Conservation (phyloP, 1,139 yeast species). For the Debaryomycetaceae sp. region DNA sequence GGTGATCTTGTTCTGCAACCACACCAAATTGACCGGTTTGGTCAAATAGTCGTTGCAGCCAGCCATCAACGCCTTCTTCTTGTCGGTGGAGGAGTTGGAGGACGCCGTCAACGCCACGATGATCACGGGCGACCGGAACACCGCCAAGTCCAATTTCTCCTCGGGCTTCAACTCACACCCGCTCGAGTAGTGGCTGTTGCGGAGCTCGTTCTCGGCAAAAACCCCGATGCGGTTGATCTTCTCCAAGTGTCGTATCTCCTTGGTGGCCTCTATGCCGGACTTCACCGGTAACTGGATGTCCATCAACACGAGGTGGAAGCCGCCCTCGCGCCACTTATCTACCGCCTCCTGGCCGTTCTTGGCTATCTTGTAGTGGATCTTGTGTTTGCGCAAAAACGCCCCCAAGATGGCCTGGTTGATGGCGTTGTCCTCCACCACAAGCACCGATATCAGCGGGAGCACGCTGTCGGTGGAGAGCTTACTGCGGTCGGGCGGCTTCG, state of each 20-base stretch:
- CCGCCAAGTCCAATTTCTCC: conserved; percentile 50
- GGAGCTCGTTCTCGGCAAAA: conserved; percentile 47
- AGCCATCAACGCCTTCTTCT: conserved; percentile 87
- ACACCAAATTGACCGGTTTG: conserved; percentile 91
- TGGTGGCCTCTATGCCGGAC: conserved; percentile 90
- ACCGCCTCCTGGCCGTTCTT: conserved; percentile 90
- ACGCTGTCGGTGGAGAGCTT: conserved; percentile 42
- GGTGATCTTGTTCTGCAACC: conserved; percentile 91
- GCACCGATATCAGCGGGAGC: conserved; percentile 78
- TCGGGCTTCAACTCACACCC: conserved; percentile 23
- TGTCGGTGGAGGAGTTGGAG: conserved; percentile 74
- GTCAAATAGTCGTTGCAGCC: conserved; percentile 96
- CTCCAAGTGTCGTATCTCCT: conserved; percentile 81
- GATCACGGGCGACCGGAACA: conserved; percentile 85
- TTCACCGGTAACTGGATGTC: conserved; percentile 92
- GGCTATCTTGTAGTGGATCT: conserved; percentile 81
- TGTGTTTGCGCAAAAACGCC: conserved; percentile 82
- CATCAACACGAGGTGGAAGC: conserved; percentile 88
- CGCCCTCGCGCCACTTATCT: conserved; percentile 89
- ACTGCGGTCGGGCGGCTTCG: no score
- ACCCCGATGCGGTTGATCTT: conserved; percentile 79
- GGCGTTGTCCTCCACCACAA: conserved; percentile 94
- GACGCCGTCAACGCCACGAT: conserved; percentile 95
- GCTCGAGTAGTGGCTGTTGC: conserved; percentile 16
- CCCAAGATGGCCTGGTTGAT: conserved; percentile 92